Percentiles rank a stretch among this genome's conserved stretches.
phyloP scores from a whole-genome alignment of 192 early-diverging fungal species.

The Linnemannia schmuckeri region DNA sequence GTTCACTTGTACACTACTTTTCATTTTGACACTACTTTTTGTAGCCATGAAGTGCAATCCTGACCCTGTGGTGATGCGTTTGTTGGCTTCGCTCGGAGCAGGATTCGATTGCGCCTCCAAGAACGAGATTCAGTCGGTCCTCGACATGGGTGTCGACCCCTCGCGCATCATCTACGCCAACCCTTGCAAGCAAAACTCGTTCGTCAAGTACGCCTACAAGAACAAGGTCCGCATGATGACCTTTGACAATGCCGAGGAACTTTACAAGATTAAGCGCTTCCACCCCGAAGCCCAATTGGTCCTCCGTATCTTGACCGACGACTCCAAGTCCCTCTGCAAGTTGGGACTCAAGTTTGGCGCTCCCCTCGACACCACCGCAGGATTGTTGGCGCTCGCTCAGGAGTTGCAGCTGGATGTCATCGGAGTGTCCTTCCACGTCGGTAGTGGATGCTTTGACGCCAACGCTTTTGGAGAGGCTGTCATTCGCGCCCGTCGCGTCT shows the following conservation, averaged over 20 bases:
- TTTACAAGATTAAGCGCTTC: constrained; percentile 89
- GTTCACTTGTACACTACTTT: neutral
- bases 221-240: constrained; percentile 94
- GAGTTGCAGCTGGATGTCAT: constrained; percentile 89
- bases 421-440: constrained; percentile 96
- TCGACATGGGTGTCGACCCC: constrained; percentile 80
- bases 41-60: constrained; percentile 98
- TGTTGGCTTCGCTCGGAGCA: constrained; percentile 83
- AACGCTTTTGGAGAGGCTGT: constrained; percentile 93
- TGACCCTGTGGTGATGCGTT: constrained; percentile 85
- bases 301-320: constrained; percentile 96
- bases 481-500: constrained; percentile 83
- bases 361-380: constrained; percentile 72
- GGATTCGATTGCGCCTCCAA: constrained; percentile 99
- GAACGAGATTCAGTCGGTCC: constrained; percentile 87
- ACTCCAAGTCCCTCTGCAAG: constrained; percentile 91
- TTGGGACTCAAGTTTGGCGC: constrained; percentile 99
- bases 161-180: constrained; percentile 96
- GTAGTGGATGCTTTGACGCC: constrained; percentile 93
- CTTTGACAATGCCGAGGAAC: constrained; percentile 99
- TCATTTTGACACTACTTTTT: neutral
- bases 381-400: constrained; percentile 81
- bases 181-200: constrained; percentile 98
- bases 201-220: constrained; percentile 86
- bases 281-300: constrained; percentile 89